Percentiles rank a stretch among this genome's conserved stretches.
phyloP scores from a whole-genome alignment of 306 rosid genomes.

The Coriaria nepalensis region DNA sequence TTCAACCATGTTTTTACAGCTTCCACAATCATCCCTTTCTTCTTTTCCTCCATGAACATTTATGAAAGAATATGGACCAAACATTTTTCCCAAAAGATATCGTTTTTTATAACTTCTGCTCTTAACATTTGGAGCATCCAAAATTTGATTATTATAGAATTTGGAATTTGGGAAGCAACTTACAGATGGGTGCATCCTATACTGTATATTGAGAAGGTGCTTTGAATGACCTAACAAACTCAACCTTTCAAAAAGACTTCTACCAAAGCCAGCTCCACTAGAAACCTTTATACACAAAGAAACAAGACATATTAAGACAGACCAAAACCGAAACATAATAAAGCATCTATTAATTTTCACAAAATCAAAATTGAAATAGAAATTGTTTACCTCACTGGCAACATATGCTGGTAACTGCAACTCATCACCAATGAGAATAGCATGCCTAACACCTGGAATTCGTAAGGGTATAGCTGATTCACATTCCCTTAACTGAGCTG shows the following conservation, averaged over 20 bases:
- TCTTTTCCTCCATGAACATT: constrained; percentile 28
- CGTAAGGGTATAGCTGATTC: constrained; percentile 61
- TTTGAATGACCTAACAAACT: constrained; percentile 31
- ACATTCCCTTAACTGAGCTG: constrained; percentile 66
- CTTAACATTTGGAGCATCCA: constrained; percentile 42
- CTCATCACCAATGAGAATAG: constrained; percentile 70
- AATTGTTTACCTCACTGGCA: constrained; percentile 36
- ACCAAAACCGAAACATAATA: neutral
- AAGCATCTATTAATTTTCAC: neutral
- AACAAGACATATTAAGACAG: constrained; percentile 1
- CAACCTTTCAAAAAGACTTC: constrained; percentile 68
- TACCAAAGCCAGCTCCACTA: constrained; percentile 42
- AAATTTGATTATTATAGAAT: constrained; percentile 37
- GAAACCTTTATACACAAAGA: constrained; percentile 27
- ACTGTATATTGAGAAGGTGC: constrained; percentile 51
- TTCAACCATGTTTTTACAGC: constrained; percentile 33
- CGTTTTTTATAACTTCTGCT: constrained; percentile 27
- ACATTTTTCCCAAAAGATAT: constrained; percentile 35
- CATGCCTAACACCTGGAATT: constrained; percentile 40
- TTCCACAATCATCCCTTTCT: constrained; percentile 29
- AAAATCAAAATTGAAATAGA: too few relatives aligned
- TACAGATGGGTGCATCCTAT: constrained; percentile 77
- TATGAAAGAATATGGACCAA: constrained; percentile 38
- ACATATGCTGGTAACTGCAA: constrained; percentile 62
- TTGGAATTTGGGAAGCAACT: constrained; percentile 53